phyloP scores from a whole-genome alignment of 225 moss, liverwort and hornwort genomes.

The Polytrichum formosum region DNA sequence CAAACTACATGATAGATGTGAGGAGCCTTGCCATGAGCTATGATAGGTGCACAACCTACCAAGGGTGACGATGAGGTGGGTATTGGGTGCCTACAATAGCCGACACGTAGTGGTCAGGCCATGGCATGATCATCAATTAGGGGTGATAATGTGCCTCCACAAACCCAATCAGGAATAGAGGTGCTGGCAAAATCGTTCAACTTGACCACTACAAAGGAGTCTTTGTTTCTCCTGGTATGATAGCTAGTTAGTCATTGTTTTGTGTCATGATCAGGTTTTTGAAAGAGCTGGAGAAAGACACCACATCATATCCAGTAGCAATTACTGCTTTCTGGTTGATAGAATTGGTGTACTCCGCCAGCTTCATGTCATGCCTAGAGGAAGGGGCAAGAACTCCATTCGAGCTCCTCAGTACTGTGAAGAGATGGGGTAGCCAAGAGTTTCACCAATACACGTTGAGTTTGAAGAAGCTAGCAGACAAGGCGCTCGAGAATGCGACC shows the following conservation, averaged over 20 bases:
- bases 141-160: too few relatives aligned
- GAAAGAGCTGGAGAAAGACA: slow-evolving; percentile 37
- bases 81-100: too few relatives aligned
- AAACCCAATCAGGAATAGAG: too few relatives aligned
- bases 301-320: slow-evolving; percentile 55
- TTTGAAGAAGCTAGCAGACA: slow-evolving; percentile 59
- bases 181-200: too few relatives aligned
- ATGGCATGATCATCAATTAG: too few relatives aligned
- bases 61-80: too few relatives aligned
- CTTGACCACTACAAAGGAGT: not conserved
- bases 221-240: not conserved
- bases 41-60: too few relatives aligned
- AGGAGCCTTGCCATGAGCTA: too few relatives aligned
- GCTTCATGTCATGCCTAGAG: slow-evolving; percentile 76
- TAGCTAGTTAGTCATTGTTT: not conserved
- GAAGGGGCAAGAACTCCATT: slow-evolving; percentile 55
- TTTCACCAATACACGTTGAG: slow-evolving; percentile 52
- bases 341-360: slow-evolving; percentile 74
- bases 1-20: too few relatives aligned
- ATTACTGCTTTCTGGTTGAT: slow-evolving; percentile 71
- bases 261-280: slow-evolving; percentile 42
- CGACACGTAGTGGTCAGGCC: too few relatives aligned
- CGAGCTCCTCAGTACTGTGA: slow-evolving; percentile 63
- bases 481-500: slow-evolving; percentile 51
- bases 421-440: slow-evolving; percentile 77